Evolutionary conservation across 2,329 filamentous ascomycete genomes (phyloP).

Genomic region (Magnaporthiopsis rhizophila): DNA sequence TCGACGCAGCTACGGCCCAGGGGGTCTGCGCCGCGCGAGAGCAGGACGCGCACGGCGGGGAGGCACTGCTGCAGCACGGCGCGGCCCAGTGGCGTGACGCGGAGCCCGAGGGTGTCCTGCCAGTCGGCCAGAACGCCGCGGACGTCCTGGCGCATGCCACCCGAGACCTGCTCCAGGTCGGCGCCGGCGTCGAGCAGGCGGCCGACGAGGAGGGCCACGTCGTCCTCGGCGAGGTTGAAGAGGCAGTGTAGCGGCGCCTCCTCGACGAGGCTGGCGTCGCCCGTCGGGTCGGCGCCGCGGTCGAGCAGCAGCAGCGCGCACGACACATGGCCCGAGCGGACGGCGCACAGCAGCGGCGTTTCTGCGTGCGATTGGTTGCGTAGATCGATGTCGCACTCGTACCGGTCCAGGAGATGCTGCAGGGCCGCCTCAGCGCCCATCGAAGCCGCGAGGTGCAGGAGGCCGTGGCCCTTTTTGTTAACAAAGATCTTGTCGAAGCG

Average conservation of each 20-base stretch:
- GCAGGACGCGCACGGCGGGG: constrained; percentile 9
- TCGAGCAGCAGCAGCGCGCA: constrained; percentile 9
- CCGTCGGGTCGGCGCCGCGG: constrained; percentile 12
- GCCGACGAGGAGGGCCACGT: constrained; percentile 10
- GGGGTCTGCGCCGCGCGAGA: constrained; percentile 11
- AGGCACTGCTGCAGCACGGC: constrained; percentile 12
- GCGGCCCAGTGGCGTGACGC: constrained; percentile 10
- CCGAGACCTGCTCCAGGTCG: constrained; percentile 10
- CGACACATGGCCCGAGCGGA: constrained; percentile 8
- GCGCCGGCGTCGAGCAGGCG: constrained; percentile 10
- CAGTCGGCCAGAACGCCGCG: constrained; percentile 11
- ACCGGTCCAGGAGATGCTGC: constrained; percentile 8
- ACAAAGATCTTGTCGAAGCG: constrained; percentile 13
- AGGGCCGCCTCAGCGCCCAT: constrained; percentile 7
- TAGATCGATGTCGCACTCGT: constrained; percentile 11
- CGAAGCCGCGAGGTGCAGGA: constrained; percentile 11
- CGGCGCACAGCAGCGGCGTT: constrained; percentile 11
- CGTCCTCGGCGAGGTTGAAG: constrained; percentile 7
- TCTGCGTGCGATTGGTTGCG: constrained; percentile 10
- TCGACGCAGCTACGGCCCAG: neutral
- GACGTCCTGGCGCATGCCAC: constrained; percentile 7
- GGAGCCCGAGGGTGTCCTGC: constrained; percentile 10
- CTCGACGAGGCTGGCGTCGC: constrained; percentile 7
- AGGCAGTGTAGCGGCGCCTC: constrained; percentile 13
- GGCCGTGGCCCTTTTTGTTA: constrained; percentile 12